These are phyloP conservation scores for Fusarium sp. DNA, from an alignment of 2,329 filamentous ascomycete species.

Conservation along the genomic window DNA sequence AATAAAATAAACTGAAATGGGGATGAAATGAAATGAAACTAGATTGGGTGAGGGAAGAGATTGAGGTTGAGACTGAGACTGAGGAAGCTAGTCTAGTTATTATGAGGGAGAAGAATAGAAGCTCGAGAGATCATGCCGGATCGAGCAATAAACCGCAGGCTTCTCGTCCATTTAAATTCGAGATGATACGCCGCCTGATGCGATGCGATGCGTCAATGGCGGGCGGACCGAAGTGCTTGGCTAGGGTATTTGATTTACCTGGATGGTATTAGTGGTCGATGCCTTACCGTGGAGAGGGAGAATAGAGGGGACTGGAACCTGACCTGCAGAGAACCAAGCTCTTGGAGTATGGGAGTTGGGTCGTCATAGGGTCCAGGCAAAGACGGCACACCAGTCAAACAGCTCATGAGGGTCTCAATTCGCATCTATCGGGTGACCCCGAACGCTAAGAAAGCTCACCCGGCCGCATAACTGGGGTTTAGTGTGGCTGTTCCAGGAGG, in stretches of 20 bases:
- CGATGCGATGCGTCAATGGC: constrained; percentile 23
- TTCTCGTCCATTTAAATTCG: constrained; percentile 7
- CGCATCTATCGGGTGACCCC: constrained; percentile 35
- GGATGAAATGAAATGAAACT: neutral
- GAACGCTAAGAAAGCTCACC: constrained; percentile 39
- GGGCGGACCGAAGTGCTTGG: constrained; percentile 23
- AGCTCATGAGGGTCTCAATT: constrained; percentile 18
- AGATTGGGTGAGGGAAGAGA: neutral
- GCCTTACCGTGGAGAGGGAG: constrained; percentile 1
- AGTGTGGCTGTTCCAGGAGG: constrained; percentile 23
- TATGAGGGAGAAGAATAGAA: constrained; percentile 10
- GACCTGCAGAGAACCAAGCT: constrained; percentile 35
- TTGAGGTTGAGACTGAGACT: neutral
- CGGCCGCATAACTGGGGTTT: constrained; percentile 36
- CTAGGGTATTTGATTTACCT: neutral
- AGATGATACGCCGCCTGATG: constrained; percentile 18
- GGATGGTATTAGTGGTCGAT: constrained; percentile 1
- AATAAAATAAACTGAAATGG: neutral
- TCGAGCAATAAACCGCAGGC: constrained; percentile 10
- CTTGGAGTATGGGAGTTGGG: constrained; percentile 16
- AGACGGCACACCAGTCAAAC: constrained; percentile 38
- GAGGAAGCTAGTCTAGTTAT: neutral
- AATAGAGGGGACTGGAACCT: constrained; percentile 41
- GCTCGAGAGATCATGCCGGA: constrained; percentile 18
- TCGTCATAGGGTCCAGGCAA: constrained; percentile 23